Evolutionary conservation across 2,329 filamentous ascomycete species (phyloP).

Genomic region (Trichoderma endophyticum): DNA sequence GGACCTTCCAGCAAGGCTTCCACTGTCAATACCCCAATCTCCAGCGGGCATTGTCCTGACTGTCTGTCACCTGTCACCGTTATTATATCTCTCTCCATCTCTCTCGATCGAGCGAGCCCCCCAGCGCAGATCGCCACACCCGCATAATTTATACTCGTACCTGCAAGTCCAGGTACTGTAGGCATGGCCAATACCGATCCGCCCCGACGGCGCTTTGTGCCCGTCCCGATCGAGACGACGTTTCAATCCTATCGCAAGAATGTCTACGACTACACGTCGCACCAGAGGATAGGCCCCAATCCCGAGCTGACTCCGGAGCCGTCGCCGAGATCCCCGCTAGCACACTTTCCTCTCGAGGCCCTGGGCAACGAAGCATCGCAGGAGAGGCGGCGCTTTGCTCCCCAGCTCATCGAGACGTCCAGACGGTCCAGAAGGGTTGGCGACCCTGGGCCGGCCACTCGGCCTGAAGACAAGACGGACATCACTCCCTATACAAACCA

Average conservation of each 20-base stretch:
- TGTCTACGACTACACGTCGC: slow-evolving; percentile 18
- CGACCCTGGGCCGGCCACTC: slow-evolving; percentile 60
- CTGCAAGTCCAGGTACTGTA: not conserved
- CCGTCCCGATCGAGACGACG: slow-evolving; percentile 70
- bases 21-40: not conserved
- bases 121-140: slow-evolving; percentile 7
- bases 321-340: slow-evolving; percentile 49
- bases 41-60: not conserved
- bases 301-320: slow-evolving; percentile 56
- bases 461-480: slow-evolving; percentile 68
- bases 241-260: slow-evolving; percentile 54
- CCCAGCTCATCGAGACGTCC: slow-evolving; percentile 78
- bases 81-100: not conserved
- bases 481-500: slow-evolving; percentile 62
- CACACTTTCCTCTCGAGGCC: slow-evolving; percentile 41
- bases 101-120: not conserved
- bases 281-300: slow-evolving; percentile 44
- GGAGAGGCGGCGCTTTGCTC: slow-evolving; percentile 60
- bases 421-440: slow-evolving; percentile 66
- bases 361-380: slow-evolving; percentile 36
- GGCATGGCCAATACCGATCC: slow-evolving; percentile 40
- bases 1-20: slow-evolving; percentile 11
- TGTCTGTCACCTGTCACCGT: not conserved
- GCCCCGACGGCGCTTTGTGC: slow-evolving; percentile 59
- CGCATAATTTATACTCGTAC: not conserved